These are phyloP conservation scores for Penicillium paxilli DNA, from an alignment of 495 filamentous ascomycete genomes.

Conservation along the genomic window DNA sequence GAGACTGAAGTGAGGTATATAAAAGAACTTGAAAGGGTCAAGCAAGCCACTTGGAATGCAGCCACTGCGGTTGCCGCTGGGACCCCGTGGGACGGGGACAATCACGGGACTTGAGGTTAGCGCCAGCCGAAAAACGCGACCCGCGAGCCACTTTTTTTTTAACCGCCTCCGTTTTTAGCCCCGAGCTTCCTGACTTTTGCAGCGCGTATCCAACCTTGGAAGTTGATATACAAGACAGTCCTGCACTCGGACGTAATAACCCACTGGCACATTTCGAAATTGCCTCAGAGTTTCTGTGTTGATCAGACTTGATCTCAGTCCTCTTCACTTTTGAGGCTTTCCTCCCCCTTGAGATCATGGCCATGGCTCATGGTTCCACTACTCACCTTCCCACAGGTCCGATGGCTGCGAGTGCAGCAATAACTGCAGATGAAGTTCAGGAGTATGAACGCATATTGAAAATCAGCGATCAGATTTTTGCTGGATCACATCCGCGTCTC, in stretches of 20 bases:
- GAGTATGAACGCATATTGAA: slow-evolving; percentile 74
- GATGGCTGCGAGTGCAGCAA: slow-evolving; percentile 29
- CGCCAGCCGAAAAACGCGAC: slow-evolving; percentile 8
- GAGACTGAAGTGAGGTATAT: neutral
- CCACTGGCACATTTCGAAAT: too few relatives aligned
- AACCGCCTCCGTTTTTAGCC: neutral
- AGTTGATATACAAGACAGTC: too few relatives aligned
- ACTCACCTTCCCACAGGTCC: slow-evolving; percentile 39
- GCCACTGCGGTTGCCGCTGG: too few relatives aligned
- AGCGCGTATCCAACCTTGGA: neutral
- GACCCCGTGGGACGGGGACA: too few relatives aligned
- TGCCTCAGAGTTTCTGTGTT: too few relatives aligned
- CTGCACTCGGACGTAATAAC: too few relatives aligned
- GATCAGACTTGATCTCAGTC: slow-evolving; percentile 5
- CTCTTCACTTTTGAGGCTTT: slow-evolving; percentile 11
- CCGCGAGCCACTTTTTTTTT: slow-evolving; percentile 15
- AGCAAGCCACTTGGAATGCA: too few relatives aligned
- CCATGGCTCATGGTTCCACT: slow-evolving; percentile 30
- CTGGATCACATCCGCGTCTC: slow-evolving; percentile 72
- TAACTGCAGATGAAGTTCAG: slow-evolving; percentile 31
- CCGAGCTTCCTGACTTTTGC: neutral
- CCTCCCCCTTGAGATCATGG: slow-evolving; percentile 32
- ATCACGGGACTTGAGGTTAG: slow-evolving; percentile 5
- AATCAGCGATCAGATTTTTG: slow-evolving; percentile 74
- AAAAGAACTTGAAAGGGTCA: neutral